Percentiles rank a stretch among this genome's conserved stretches.
phyloP scores from a whole-genome alignment of 2,329 filamentous ascomycete species.

The Fusarium concolor region DNA sequence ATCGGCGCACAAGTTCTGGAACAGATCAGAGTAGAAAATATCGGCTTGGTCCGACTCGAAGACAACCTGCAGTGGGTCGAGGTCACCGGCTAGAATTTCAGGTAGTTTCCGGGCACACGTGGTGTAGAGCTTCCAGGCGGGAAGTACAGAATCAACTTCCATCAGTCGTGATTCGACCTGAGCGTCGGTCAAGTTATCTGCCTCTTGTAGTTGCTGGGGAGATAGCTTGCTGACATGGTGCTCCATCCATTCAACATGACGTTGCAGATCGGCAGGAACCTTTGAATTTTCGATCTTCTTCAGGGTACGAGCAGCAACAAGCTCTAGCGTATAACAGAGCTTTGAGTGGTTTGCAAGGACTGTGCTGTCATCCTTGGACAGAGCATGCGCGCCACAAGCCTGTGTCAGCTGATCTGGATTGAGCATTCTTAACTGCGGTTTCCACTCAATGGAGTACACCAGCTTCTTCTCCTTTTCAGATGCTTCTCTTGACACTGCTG shows the following conservation, averaged over 20 bases:
- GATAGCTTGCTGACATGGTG: slow-evolving; percentile 6
- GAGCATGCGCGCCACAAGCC: background rate
- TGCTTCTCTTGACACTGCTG: background rate
- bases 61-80: background rate
- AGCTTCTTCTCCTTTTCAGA: background rate
- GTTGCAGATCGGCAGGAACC: background rate
- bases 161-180: background rate
- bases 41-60: slow-evolving; percentile 16
- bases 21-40: slow-evolving; percentile 8
- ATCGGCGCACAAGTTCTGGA: slow-evolving; percentile 2
- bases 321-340: background rate
- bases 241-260: slow-evolving; percentile 11
- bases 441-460: slow-evolving; percentile 4
- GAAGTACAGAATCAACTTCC: background rate
- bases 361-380: background rate
- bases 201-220: background rate
- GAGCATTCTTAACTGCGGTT: slow-evolving; percentile 1
- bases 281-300: background rate
- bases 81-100: background rate
- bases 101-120: background rate
- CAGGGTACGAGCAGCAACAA: background rate
- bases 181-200: background rate
- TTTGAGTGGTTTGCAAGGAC: background rate
- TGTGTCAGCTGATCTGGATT: background rate
- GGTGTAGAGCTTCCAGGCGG: slow-evolving; percentile 12